Conservation (phyloP, 768 basidiomycete genomes). For the Candolleomyces aberdarensis region DNA sequence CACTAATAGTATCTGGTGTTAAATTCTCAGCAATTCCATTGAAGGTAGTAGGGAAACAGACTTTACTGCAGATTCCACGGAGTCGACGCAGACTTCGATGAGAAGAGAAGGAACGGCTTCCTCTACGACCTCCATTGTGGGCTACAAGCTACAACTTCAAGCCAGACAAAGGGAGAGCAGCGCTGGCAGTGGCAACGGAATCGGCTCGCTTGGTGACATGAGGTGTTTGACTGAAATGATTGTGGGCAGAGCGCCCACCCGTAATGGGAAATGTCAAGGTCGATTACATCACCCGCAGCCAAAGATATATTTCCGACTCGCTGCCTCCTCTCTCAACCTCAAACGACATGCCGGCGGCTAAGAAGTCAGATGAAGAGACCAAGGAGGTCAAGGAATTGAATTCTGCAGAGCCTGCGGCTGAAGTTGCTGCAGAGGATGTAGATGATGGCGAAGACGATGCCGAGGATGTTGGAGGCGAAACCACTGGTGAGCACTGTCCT, state of each 20-base stretch:
- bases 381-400: conserved; percentile 12
- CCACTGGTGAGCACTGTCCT: not conserved
- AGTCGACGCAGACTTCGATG: conserved; percentile 26
- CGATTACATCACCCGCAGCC: too few species aligned
- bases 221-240: too few species aligned
- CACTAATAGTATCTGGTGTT: conserved; percentile 38
- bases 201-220: too few species aligned
- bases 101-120: conserved; percentile 12
- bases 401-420: conserved; percentile 9
- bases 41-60: conserved; percentile 6
- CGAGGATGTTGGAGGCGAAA: conserved; percentile 3
- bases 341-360: not conserved
- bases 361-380: conserved; percentile 2
- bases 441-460: conserved; percentile 18
- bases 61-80: conserved; percentile 24
- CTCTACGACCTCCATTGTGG: conserved; percentile 3
- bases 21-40: not conserved
- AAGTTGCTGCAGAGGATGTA: conserved; percentile 20
- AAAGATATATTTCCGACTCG: too few species aligned
- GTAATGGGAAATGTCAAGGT: too few species aligned
- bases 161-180: too few species aligned
- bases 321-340: not conserved
- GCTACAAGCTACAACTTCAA: too few species aligned
- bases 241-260: too few species aligned
- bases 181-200: too few species aligned